Conservation (phyloP, 2,329 filamentous ascomycete genomes). For the Venturia oleaginea region DNA sequence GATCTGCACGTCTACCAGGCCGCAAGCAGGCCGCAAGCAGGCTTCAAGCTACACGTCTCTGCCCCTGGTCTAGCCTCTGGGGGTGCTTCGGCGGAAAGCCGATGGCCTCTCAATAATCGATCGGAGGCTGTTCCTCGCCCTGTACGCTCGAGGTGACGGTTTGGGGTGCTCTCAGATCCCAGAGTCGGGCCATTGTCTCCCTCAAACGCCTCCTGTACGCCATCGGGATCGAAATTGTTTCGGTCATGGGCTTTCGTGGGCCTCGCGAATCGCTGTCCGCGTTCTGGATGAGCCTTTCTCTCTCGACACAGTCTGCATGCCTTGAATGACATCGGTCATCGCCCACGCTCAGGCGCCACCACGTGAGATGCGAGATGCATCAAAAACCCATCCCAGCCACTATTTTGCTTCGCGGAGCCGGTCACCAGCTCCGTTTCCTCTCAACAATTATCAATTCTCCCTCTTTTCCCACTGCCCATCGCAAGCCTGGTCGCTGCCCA, state of each 20-base stretch:
- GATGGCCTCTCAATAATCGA: constrained; percentile 3
- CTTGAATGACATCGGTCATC: background rate
- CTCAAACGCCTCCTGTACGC: background rate
- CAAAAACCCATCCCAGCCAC: constrained; percentile 2
- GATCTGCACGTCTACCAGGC: background rate
- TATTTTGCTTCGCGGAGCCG: constrained; percentile 4
- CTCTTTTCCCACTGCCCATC: background rate
- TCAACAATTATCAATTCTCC: constrained; percentile 1
- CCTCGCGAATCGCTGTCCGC: constrained; percentile 2
- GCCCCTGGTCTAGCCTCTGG: background rate
- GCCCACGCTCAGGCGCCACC: background rate
- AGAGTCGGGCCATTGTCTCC: background rate
- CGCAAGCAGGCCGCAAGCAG: background rate
- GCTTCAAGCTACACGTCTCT: background rate
- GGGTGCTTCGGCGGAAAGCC: background rate
- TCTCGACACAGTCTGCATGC: too few species aligned
- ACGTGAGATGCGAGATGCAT: constrained; percentile 4
- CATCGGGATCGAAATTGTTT: constrained; percentile 4
- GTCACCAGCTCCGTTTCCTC: background rate
- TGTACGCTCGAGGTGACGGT: constrained; percentile 1
- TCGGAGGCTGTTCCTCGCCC: constrained; percentile 4
- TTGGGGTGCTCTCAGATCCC: background rate
- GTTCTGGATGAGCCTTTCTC: background rate
- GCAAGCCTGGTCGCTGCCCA: too few species aligned
- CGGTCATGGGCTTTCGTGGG: background rate